These are phyloP conservation scores for Dactylellina sp. DNA, from an alignment of 2,329 filamentous ascomycete species.

Conservation along the genomic window DNA sequence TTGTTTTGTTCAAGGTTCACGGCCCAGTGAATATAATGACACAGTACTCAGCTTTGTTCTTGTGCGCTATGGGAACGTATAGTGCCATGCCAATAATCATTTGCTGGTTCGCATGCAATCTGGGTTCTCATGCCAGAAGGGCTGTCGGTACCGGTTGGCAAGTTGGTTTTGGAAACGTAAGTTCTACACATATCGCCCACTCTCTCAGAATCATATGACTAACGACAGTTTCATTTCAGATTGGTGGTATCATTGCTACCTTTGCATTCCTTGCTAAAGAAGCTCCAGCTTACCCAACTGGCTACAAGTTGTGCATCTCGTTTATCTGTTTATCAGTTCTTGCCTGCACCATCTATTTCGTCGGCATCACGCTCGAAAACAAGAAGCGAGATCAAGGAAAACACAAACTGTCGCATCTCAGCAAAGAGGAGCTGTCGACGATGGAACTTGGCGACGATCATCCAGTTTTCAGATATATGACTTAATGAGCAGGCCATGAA, in stretches of 20 bases:
- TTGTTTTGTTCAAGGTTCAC: constrained; percentile 78
- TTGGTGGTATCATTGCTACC: constrained; percentile 81
- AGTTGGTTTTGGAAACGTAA: constrained; percentile 77
- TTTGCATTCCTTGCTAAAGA: constrained; percentile 77
- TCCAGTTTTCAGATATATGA: constrained; percentile 72
- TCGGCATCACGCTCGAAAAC: constrained; percentile 73
- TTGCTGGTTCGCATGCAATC: constrained; percentile 85
- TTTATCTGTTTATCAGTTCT: constrained; percentile 77
- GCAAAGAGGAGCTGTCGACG: constrained; percentile 71
- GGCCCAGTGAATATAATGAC: constrained; percentile 69
- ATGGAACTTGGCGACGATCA: constrained; percentile 71
- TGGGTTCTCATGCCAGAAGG: constrained; percentile 77
- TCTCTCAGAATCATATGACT: background rate
- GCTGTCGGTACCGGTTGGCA: constrained; percentile 81
- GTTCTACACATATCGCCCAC: background rate
- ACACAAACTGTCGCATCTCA: constrained; percentile 66
- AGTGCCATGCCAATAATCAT: constrained; percentile 88
- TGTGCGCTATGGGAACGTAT: constrained; percentile 83
- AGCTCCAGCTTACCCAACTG: constrained; percentile 75
- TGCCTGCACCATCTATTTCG: constrained; percentile 72
- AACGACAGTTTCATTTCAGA: constrained; percentile 59
- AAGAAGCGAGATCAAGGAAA: constrained; percentile 68
- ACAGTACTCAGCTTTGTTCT: constrained; percentile 83
- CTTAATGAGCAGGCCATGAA: constrained; percentile 65
- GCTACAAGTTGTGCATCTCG: constrained; percentile 80